Conservation (phyloP, 1,284 basidiomycete species). For the Exobasidium rhododendri region DNA sequence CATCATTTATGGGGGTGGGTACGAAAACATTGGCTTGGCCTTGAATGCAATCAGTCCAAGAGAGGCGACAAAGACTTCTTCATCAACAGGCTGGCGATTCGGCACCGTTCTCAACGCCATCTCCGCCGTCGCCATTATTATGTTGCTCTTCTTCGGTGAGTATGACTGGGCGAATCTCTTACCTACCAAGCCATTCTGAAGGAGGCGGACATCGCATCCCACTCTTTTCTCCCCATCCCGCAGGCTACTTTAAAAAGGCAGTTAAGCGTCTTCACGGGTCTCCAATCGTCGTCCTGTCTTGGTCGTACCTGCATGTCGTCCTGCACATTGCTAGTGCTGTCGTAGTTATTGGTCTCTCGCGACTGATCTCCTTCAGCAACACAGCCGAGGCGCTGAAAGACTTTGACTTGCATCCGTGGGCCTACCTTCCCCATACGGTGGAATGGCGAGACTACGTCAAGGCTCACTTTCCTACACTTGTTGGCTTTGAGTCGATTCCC, state of each 20-base stretch:
- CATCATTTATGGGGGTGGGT: not conserved
- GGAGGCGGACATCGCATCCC: too few species aligned
- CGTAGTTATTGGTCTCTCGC: not conserved
- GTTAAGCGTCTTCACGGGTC: not conserved
- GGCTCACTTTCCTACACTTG: not conserved
- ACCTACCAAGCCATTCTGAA: too few species aligned
- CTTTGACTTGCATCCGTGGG: not conserved
- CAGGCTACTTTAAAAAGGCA: slow-evolving; percentile 1
- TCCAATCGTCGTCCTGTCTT: not conserved
- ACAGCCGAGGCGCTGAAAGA: not conserved
- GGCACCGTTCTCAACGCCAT: not conserved
- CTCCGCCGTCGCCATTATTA: not conserved
- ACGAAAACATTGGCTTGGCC: not conserved
- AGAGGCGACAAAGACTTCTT: not conserved
- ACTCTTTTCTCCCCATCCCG: too few species aligned
- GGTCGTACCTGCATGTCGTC: not conserved
- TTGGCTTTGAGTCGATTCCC: not conserved
- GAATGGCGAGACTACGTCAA: slow-evolving; percentile 1
- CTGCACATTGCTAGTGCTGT: not conserved
- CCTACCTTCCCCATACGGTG: not conserved
- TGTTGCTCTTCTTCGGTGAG: not conserved
- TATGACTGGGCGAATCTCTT: too few species aligned
- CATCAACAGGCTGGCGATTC: not conserved
- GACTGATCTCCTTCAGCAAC: not conserved
- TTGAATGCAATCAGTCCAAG: not conserved